Evolutionary conservation across 805 yeast genomes (phyloP), one percentile per base, ranked within the genome.

Genomic region (Nakazawaea peltata): DNA sequence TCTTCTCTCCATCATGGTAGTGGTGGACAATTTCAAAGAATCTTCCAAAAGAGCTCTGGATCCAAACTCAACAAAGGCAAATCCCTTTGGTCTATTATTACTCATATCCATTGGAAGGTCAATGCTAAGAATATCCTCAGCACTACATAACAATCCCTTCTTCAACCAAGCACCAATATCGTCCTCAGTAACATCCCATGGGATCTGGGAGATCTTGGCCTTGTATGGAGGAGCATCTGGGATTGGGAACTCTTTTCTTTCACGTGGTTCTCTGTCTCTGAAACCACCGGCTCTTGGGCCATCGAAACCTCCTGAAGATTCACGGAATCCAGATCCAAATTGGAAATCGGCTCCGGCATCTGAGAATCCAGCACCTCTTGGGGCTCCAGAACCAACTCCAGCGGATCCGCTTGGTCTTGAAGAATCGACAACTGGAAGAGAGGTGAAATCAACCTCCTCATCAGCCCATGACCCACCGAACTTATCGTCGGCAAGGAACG

Each of bases 151-250:
- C 39, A 73, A 49, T 37, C 62, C 63, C 41, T 70, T 73, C 47
- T 72, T 78, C 39, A 82, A 70, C 66, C 80, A 81, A 18, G 69
- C 71, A 34, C 57, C 63, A 40, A 82, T 65, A 6, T 67, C 72
- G 25, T 67, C 75, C 57, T 90, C 97, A 31, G 66, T 58, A 30
- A 74, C 71, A 40, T 82, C 88, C 78, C 83, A 81, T 41, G 95
- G 85, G 53, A 92, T 73, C 63, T 88, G 87, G 54, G 75, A 74
- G 46, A 90, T 69, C 56, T 85, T 76, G n/a, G 95, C 97, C 50
- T 83, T 81, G 69, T 61, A 92, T 36, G 99, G 99, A 14, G 97
- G 87, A 34, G 63, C 70, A 49, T 86, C 90, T 30, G 99, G 99
- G 41, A 92, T 69, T 28, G 95, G 95, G 47, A 63, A 81, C 53